Evolutionary conservation across 2,329 filamentous ascomycete genomes (phyloP), one percentile per base, ranked within the genome.

Genomic region (Raffaelea deltoideospora): DNA sequence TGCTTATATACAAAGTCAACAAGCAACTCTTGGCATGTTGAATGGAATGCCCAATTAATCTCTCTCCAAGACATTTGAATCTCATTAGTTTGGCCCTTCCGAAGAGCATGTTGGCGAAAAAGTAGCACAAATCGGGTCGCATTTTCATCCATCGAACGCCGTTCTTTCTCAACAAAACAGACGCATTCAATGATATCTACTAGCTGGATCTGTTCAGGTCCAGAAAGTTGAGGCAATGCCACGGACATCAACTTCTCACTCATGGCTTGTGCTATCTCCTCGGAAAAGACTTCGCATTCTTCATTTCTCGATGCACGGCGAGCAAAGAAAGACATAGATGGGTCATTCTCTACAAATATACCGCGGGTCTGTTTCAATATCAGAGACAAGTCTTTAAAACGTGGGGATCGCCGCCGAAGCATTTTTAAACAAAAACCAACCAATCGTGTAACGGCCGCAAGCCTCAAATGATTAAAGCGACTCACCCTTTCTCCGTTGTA

Each of bases 71-170:
- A 78, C 47, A 93, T 69, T 19, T 72, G 65, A 4, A 76, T 69
- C 48, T 79, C 69, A 42, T 71, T 70, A 3, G 70, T 69, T 41
- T 76, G 71, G 33, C 69, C 66, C 53, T 75, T 76, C 21, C 78
- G 73, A 33, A 92, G 61, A 34, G 76, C 76, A 52, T 88, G 77
- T 49, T 92, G 81, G 17, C 84, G 71, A 59, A 88, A 90, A 56
- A 90, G 90, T 11, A 94, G 64, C 58, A 94, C 73, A 55, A 87
- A 95, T 31, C 85, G 76, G 9, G 82, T 79, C 4, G 82, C 87
- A 49, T 94, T 93, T 48, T 84, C 82, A 50, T 95, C 87, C 59
- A 95, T 80, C 3, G 86, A 93, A 6, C 84, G 74, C 15, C 85
- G 74, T 50, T 95, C 84, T 49, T 80, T 82, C 53, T 93, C 85